These are phyloP conservation scores for Breviolum minutum DNA, from an alignment of 73 alveolate species.

Conservation along the genomic window DNA sequence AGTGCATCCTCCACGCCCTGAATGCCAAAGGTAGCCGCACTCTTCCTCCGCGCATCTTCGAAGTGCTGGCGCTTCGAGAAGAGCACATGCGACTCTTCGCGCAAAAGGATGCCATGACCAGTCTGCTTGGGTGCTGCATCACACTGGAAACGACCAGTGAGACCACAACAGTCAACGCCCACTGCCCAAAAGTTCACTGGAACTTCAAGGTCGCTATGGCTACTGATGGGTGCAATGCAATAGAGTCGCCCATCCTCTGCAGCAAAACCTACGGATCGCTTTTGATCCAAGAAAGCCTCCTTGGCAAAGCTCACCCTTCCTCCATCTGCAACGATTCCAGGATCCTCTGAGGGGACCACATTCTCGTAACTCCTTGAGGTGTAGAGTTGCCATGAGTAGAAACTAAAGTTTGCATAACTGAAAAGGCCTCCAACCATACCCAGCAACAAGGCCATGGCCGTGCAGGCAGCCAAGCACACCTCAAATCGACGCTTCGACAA, in stretches of 20 bases:
- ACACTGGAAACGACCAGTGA: conserved; percentile 8
- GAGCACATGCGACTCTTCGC: not conserved
- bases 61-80: no score
- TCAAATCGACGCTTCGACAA: no score
- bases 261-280: conserved; percentile 43
- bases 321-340: conserved; percentile 40
- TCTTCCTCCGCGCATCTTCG: no score
- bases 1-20: no score
- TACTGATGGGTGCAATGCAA: conserved; percentile 27
- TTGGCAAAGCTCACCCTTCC: conserved; percentile 47
- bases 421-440: no score
- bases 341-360: conserved; percentile 65
- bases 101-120: not conserved
- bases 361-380: conserved; percentile 38
- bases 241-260: conserved; percentile 27
- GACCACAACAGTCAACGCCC: conserved; percentile 36
- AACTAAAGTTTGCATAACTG: no score
- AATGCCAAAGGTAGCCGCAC: no score
- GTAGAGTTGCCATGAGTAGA: no score
- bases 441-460: no score
- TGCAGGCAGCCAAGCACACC: no score
- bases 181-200: conserved; percentile 59
- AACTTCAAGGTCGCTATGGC: not conserved
- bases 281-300: conserved; percentile 73
- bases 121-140: conserved; percentile 64